These are phyloP conservation scores for Lithohypha guttulata DNA, from an alignment of 2,329 filamentous ascomycete species.

Conservation along the genomic window DNA sequence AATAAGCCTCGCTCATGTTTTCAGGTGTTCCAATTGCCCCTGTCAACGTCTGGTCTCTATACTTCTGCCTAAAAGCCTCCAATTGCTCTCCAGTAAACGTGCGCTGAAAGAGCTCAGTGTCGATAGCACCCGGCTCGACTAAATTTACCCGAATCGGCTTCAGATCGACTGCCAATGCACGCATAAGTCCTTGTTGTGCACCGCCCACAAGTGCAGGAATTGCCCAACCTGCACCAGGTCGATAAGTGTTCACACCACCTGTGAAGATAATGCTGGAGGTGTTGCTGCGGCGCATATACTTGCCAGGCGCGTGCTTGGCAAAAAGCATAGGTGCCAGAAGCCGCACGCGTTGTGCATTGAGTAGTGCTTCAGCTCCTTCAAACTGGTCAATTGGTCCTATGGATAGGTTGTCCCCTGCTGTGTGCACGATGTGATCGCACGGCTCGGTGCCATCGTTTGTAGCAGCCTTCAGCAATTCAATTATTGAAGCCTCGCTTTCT, in stretches of 20 bases:
- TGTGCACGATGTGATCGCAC: conserved; percentile 43
- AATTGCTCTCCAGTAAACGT: conserved; percentile 14
- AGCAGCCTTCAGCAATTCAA: conserved; percentile 32
- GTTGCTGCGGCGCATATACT: conserved; percentile 26
- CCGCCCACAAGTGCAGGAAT: conserved; percentile 23
- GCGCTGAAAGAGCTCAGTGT: conserved; percentile 31
- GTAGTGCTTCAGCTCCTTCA: conserved; percentile 18
- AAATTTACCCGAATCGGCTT: conserved; percentile 34
- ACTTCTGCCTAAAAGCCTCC: conserved; percentile 25
- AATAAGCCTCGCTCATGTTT: conserved; percentile 36
- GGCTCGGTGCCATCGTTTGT: conserved; percentile 21
- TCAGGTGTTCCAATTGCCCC: conserved; percentile 24
- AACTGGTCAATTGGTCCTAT: conserved; percentile 23
- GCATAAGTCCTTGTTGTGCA: conserved; percentile 26
- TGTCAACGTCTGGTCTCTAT: conserved; percentile 24
- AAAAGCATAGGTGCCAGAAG: conserved; percentile 28
- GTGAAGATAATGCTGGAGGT: conserved; percentile 33
- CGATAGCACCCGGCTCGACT: conserved; percentile 33
- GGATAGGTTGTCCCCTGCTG: conserved; percentile 34
- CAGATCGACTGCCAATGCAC: conserved; percentile 33
- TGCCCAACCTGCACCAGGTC: conserved; percentile 28
- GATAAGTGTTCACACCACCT: conserved; percentile 27
- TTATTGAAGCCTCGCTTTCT: conserved; percentile 31
- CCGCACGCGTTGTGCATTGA: conserved; percentile 25
- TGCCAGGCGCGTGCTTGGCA: conserved; percentile 27